Percentiles rank a stretch among this genome's conserved stretches.
Conservation (phyloP, 2,329 filamentous ascomycete species). For the Ophiostoma populinum region DNA sequence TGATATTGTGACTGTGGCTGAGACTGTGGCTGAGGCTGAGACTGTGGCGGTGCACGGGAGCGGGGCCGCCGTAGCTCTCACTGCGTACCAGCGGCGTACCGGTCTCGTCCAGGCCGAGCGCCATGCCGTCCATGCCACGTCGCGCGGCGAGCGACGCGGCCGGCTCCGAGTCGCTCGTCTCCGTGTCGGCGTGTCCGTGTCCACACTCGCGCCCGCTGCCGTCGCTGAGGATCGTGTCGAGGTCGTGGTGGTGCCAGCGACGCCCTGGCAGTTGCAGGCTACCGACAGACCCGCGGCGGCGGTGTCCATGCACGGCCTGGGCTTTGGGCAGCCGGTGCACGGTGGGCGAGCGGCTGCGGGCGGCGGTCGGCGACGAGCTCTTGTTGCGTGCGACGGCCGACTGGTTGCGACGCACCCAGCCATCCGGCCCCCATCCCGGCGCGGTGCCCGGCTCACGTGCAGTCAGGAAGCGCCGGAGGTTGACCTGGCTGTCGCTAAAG, state of each 20-base stretch:
- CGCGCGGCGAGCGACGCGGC: slow-evolving; percentile 6
- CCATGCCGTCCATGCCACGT: slow-evolving; percentile 8
- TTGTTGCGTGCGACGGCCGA: not conserved
- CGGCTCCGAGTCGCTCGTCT: not conserved
- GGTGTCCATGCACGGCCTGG: slow-evolving; percentile 3
- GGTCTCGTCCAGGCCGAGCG: not conserved
- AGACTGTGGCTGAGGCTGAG: not conserved
- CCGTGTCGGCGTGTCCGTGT: slow-evolving; percentile 17
- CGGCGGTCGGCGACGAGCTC: not conserved
- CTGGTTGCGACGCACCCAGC: slow-evolving; percentile 10
- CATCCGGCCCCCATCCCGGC: not conserved
- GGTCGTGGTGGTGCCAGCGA: slow-evolving; percentile 15
- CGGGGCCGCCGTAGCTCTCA: slow-evolving; percentile 1
- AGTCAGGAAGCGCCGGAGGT: slow-evolving; percentile 31
- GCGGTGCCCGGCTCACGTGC: no score
- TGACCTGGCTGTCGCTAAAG: slow-evolving; percentile 48
- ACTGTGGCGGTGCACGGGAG: no score
- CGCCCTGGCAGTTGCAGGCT: slow-evolving; percentile 25
- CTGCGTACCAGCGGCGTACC: not conserved
- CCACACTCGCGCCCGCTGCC: slow-evolving; percentile 9
- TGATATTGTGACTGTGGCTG: not conserved
- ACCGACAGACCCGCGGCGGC: slow-evolving; percentile 30
- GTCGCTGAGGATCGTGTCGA: slow-evolving; percentile 22
- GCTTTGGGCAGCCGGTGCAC: no score
- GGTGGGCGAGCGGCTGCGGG: slow-evolving; percentile 2